These are phyloP conservation scores for Cardamine chenopodiifolia DNA, from an alignment of 345 rosid genomes.

Conservation along the genomic window DNA sequence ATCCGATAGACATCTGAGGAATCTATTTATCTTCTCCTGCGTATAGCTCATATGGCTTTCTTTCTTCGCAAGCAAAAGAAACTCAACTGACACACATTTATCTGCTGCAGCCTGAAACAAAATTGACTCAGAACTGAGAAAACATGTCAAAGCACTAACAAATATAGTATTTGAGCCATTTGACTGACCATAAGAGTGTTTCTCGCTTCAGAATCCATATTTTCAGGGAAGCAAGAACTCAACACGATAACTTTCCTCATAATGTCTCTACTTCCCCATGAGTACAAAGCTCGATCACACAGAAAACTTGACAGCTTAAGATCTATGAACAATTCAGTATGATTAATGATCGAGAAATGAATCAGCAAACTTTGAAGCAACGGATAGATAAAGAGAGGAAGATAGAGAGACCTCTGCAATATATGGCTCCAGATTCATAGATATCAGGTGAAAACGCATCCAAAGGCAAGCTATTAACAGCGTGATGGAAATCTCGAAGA, in stretches of 20 bases:
- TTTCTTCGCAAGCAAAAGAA: slow-evolving; percentile 61
- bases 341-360: neutral
- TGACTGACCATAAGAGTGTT: slow-evolving; percentile 64
- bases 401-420: slow-evolving; percentile 47
- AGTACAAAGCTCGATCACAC: slow-evolving; percentile 64
- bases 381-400: neutral
- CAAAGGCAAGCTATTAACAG: slow-evolving; percentile 66
- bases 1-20: slow-evolving; percentile 64
- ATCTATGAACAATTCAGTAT: slow-evolving; percentile 45
- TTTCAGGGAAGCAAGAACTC: slow-evolving; percentile 60
- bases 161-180: neutral
- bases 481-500: slow-evolving; percentile 79
- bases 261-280: slow-evolving; percentile 75
- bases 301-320: slow-evolving; percentile 60
- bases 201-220: slow-evolving; percentile 47
- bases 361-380: neutral
- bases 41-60: slow-evolving; percentile 53
- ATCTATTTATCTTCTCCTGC: slow-evolving; percentile 55
- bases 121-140: neutral
- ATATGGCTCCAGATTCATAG: slow-evolving; percentile 52
- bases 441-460: slow-evolving; percentile 66
- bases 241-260: slow-evolving; percentile 70
- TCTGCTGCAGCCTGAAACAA: slow-evolving; percentile 76
- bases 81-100: slow-evolving; percentile 74
- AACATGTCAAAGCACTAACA: neutral